Conservation (phyloP, 768 basidiomycete genomes). For the Boletus bicolor region DNA sequence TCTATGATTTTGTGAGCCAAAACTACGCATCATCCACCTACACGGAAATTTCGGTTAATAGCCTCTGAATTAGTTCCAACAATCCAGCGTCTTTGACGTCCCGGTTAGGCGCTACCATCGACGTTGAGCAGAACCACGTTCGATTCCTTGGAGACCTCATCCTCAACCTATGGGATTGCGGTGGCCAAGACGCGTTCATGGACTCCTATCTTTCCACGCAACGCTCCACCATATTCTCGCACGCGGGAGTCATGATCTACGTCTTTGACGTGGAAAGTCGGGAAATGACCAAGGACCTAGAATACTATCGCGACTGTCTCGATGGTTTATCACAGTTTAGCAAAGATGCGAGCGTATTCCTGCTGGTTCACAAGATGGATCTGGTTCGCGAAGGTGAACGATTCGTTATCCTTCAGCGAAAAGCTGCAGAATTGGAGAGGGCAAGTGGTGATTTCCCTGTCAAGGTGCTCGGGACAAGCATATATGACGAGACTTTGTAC, state of each 20-base stretch:
- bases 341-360: constrained; percentile 80
- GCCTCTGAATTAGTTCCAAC: constrained; percentile 62
- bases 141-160: constrained; percentile 95
- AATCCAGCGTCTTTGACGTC: constrained; percentile 90
- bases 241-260: constrained; percentile 97
- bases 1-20: constrained; percentile 92
- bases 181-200: constrained; percentile 97
- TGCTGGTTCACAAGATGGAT: constrained; percentile 98
- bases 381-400: constrained; percentile 64
- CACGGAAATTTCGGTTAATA: constrained; percentile 4
- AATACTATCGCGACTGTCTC: constrained; percentile 91
- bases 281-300: constrained; percentile 81
- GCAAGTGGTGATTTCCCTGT: constrained; percentile 59
- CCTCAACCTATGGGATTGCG: constrained; percentile 98
- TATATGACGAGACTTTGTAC: constrained; percentile 96
- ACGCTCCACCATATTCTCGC: constrained; percentile 91
- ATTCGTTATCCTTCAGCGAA: constrained; percentile 60
- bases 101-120: constrained; percentile 93
- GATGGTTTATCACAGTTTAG: constrained; percentile 76
- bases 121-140: constrained; percentile 97
- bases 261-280: constrained; percentile 93
- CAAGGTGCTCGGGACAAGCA: constrained; percentile 88
- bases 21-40: not conserved
- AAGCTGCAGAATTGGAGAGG: constrained; percentile 68
- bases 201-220: constrained; percentile 93